Percentiles rank a stretch among this genome's conserved stretches.
phyloP scores from a whole-genome alignment of 768 basidiomycete genomes.

The Myochromella boudieri region DNA sequence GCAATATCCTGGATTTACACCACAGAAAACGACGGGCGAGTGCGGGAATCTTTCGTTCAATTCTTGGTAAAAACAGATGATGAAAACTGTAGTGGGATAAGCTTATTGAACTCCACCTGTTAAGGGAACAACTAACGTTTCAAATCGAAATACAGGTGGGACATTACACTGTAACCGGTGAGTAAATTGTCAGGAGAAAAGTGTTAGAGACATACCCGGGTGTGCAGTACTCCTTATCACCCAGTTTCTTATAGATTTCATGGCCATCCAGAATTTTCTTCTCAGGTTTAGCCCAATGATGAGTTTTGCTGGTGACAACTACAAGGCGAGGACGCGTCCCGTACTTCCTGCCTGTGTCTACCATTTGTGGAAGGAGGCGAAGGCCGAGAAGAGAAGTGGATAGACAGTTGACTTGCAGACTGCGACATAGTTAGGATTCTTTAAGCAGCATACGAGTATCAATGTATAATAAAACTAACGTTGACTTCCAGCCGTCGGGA shows the following conservation, averaged over 20 bases:
- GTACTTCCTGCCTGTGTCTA: conserved; percentile 32
- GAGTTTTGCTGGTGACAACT: conserved; percentile 27
- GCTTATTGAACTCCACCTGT: conserved; percentile 26
- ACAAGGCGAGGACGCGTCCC: conserved; percentile 35
- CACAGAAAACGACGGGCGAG: conserved; percentile 28
- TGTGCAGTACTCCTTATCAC: conserved; percentile 14
- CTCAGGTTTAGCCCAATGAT: conserved; percentile 33
- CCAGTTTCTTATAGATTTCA: neutral
- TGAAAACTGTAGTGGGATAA: conserved; percentile 29
- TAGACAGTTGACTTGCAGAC: conserved; percentile 50
- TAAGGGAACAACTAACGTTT: conserved; percentile 20
- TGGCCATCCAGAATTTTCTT: conserved; percentile 9
- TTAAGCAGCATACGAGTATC: neutral
- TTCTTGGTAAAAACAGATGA: conserved; percentile 36
- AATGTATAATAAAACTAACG: conserved; percentile 24
- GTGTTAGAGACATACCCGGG: neutral
- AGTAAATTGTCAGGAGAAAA: neutral
- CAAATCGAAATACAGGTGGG: neutral
- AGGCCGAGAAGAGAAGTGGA: conserved; percentile 39
- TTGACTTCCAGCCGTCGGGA: conserved; percentile 45
- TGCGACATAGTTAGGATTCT: conserved; percentile 16
- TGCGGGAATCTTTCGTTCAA: conserved; percentile 27
- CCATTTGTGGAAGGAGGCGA: conserved; percentile 42
- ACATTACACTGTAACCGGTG: neutral
- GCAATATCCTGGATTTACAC: conserved; percentile 41